Percentiles rank a stretch among this genome's conserved stretches.
Conservation (phyloP, 306 rosid species). For the Malus sylvestris region DNA sequence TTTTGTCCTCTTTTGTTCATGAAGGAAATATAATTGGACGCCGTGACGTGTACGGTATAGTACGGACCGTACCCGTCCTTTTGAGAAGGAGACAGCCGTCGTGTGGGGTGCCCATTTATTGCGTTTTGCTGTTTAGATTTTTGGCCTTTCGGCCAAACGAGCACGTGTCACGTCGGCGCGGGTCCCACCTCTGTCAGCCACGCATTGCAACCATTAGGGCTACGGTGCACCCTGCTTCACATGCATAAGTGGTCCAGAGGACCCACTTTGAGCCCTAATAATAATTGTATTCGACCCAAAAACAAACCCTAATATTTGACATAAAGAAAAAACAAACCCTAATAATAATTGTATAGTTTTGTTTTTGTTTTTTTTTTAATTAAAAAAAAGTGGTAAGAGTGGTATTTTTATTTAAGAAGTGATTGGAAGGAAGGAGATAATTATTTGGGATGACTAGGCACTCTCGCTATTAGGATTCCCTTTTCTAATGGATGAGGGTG, state of each 20-base stretch:
- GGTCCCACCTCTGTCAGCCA: background rate
- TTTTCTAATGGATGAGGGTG: too few relatives aligned
- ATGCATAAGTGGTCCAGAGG: background rate
- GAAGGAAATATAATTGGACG: background rate
- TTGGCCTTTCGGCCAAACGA: background rate
- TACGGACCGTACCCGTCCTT: slow-evolving; percentile 38
- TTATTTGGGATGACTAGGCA: background rate
- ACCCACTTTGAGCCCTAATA: too few relatives aligned
- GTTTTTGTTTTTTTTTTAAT: background rate
- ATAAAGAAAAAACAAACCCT: too few relatives aligned
- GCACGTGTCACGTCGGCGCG: background rate
- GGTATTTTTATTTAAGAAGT: background rate
- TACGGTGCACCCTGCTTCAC: background rate
- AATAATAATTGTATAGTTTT: background rate
- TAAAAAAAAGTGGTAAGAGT: background rate
- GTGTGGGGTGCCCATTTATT: background rate
- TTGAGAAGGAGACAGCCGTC: slow-evolving; percentile 16
- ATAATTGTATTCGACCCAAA: background rate
- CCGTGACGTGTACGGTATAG: slow-evolving; percentile 18
- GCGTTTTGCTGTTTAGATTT: background rate
- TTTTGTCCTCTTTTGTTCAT: too few relatives aligned
- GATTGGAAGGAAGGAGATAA: background rate
- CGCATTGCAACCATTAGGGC: background rate
- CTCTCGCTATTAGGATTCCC: background rate
- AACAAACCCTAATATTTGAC: too few relatives aligned